phyloP scores from a whole-genome alignment of 305 asterid species.

The Fraxinus angustifolia region DNA sequence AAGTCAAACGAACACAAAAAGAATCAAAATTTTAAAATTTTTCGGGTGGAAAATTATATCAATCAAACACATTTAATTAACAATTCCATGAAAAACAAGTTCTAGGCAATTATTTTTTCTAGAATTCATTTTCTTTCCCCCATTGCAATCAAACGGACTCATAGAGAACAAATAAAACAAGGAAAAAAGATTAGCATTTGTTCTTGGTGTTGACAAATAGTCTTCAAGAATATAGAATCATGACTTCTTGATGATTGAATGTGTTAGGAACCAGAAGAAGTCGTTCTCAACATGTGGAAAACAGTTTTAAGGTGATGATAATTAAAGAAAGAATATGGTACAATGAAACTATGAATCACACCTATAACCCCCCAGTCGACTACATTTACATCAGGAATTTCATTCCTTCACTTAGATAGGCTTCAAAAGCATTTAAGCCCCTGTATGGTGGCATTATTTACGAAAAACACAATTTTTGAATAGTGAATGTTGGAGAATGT shows the following conservation, averaged over 20 bases:
- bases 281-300: neutral
- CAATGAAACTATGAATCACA: neutral
- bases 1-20: no score
- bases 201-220: neutral
- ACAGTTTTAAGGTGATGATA: neutral
- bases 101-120: no score
- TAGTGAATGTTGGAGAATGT: neutral
- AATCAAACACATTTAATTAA: no score
- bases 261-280: neutral
- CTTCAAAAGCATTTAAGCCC: neutral
- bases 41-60: no score
- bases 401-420: neutral
- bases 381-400: neutral
- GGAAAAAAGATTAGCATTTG: neutral
- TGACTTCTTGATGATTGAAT: neutral
- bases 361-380: neutral
- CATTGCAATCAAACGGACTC: no score
- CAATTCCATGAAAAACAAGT: no score
- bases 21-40: no score
- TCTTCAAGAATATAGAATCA: neutral
- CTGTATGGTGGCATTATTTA: neutral
- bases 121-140: no score
- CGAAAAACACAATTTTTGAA: neutral
- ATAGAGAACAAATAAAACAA: neutral
- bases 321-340: neutral